Percentiles rank a stretch among this genome's conserved stretches.
Evolutionary conservation across 1,284 basidiomycete species (phyloP).

Genomic region (Chalciporus sp.): DNA sequence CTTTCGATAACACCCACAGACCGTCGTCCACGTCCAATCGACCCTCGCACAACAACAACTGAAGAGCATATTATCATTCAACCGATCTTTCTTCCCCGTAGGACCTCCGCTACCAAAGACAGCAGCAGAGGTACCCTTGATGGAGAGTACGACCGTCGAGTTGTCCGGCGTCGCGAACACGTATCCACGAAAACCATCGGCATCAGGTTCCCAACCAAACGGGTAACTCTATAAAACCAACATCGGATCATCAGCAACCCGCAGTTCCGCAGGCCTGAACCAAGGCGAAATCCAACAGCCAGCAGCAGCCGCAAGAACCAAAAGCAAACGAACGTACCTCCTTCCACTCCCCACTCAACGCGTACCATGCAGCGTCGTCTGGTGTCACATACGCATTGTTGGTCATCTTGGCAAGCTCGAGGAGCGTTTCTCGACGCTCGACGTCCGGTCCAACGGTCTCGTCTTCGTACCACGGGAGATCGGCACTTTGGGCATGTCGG

Average conservation of each 20-base stretch:
- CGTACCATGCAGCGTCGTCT: slow-evolving; percentile 75
- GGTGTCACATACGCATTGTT: slow-evolving; percentile 84
- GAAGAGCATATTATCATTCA: slow-evolving; percentile 96
- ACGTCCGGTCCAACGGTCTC: slow-evolving; percentile 71
- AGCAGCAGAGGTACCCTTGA: slow-evolving; percentile 92
- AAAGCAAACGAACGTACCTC: slow-evolving; percentile 43
- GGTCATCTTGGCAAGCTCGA: slow-evolving; percentile 91
- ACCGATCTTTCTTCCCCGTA: slow-evolving; percentile 88
- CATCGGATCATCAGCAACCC: not conserved
- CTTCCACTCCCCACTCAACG: slow-evolving; percentile 67
- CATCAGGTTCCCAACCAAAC: slow-evolving; percentile 90
- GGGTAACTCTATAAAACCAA: slow-evolving; percentile 66
- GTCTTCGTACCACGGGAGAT: slow-evolving; percentile 63
- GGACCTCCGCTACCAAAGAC: slow-evolving; percentile 82
- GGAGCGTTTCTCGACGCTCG: slow-evolving; percentile 74
- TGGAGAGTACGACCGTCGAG: slow-evolving; percentile 83
- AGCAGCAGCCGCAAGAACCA: not conserved
- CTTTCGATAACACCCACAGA: slow-evolving; percentile 89
- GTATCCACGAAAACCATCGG: slow-evolving; percentile 90
- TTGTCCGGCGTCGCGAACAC: slow-evolving; percentile 86
- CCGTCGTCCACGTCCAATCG: slow-evolving; percentile 93
- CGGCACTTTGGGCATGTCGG: slow-evolving; percentile 47
- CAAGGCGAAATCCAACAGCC: too few species aligned
- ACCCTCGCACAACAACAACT: slow-evolving; percentile 96
- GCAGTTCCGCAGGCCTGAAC: too few species aligned